Conservation (phyloP, 495 filamentous ascomycete genomes). For the Neurospora sp. region DNA sequence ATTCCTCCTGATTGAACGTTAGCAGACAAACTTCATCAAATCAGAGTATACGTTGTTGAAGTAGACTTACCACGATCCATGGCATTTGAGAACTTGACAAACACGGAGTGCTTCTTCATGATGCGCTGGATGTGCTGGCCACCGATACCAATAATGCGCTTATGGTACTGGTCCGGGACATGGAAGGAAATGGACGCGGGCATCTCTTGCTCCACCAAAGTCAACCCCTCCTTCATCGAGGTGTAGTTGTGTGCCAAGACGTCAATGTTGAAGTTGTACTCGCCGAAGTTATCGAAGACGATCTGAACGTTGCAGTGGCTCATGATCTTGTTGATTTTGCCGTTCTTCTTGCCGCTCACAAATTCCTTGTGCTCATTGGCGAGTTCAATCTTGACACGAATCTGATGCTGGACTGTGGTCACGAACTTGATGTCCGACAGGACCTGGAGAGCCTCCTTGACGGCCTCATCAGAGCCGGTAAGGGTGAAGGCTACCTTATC, state of each 20-base stretch:
- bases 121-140: constrained; percentile 98
- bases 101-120: constrained; percentile 99
- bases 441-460: constrained; percentile 86
- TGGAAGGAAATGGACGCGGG: constrained; percentile 98
- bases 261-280: constrained; percentile 99
- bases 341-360: constrained; percentile 98
- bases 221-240: constrained; percentile 80
- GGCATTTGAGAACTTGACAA: constrained; percentile 98
- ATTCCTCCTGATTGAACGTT: constrained; percentile 39
- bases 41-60: not conserved
- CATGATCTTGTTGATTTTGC: constrained; percentile 99
- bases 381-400: constrained; percentile 94
- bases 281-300: constrained; percentile 96
- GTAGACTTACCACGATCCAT: constrained; percentile 67
- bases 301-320: constrained; percentile 97
- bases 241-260: constrained; percentile 87
- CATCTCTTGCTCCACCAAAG: constrained; percentile 97
- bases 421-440: constrained; percentile 88
- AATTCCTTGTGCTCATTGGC: constrained; percentile 99
- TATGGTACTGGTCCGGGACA: constrained; percentile 99
- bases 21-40: not conserved
- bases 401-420: constrained; percentile 75
- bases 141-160: constrained; percentile 97
- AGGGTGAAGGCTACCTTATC: constrained; percentile 90
- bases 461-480: constrained; percentile 88